These are phyloP conservation scores for Colletotrichum magnum DNA, from an alignment of 2,329 filamentous ascomycete genomes.

Conservation along the genomic window DNA sequence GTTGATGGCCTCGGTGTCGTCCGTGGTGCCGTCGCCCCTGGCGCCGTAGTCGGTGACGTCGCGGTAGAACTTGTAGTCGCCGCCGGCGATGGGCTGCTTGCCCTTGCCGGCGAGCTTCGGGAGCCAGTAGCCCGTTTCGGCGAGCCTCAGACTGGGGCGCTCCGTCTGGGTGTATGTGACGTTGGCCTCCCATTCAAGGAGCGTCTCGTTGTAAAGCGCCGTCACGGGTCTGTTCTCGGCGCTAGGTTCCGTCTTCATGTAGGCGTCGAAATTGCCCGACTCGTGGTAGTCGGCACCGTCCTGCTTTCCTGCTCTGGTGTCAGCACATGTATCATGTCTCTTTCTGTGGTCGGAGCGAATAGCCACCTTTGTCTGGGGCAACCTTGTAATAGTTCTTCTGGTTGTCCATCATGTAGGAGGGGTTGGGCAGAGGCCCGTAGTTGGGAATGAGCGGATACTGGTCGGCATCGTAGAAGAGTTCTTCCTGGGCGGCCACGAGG, in stretches of 20 bases:
- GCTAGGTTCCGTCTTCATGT: conserved; percentile 1
- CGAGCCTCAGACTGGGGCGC: not conserved
- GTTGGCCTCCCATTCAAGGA: no score
- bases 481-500: no score
- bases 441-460: no score
- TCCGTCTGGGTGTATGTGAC: no score
- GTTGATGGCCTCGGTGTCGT: conserved; percentile 7
- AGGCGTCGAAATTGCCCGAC: conserved; percentile 11
- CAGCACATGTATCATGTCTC: not conserved
- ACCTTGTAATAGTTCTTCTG: not conserved
- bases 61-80: conserved; percentile 68
- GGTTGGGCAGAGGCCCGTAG: not conserved
- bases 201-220: not conserved
- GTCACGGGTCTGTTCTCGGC: no score
- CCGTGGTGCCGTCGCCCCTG: not conserved
- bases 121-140: not conserved
- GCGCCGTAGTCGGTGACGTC: conserved; percentile 61
- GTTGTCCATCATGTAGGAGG: conserved; percentile 14
- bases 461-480: not conserved
- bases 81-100: conserved; percentile 20
- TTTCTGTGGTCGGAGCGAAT: no score
- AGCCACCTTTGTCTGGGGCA: conserved; percentile 3
- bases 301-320: not conserved
- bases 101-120: conserved; percentile 1
- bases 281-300: conserved; percentile 4